Percentiles rank a stretch among this genome's conserved stretches.
Conservation (phyloP, 805 yeast species). For the Lipomyces sp. region DNA sequence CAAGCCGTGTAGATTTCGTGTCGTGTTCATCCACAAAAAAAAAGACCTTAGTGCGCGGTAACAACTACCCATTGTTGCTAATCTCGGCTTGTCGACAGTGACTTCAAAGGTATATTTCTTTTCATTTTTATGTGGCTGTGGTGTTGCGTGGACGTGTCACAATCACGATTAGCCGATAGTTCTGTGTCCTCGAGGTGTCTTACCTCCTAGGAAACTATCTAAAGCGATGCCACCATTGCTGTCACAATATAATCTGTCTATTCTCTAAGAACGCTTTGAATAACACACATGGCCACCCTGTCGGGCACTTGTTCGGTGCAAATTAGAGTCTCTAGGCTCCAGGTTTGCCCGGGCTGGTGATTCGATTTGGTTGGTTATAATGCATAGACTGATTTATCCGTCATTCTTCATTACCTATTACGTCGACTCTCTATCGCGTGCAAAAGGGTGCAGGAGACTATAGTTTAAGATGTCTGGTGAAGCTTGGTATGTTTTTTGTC, state of each 20-base stretch:
- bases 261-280: neutral
- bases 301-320: neutral
- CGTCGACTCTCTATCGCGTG: neutral
- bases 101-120: neutral
- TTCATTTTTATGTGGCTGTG: neutral
- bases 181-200: neutral
- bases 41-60: neutral
- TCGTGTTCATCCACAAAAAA: neutral
- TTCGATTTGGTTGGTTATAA: neutral
- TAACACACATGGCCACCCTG: neutral
- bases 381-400: neutral
- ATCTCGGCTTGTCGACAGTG: neutral
- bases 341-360: neutral
- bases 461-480: slow-evolving; percentile 52
- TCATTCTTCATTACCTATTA: neutral
- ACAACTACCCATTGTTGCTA: neutral
- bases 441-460: neutral
- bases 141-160: no score
- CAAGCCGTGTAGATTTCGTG: neutral
- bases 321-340: neutral
- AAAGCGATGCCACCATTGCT: neutral
- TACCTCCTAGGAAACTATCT: neutral
- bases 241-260: neutral
- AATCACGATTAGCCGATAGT: no score
- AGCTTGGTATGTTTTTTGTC: slow-evolving; percentile 50